Conservation (phyloP, 2,329 filamentous ascomycete species). For the Penicillium sp. region DNA sequence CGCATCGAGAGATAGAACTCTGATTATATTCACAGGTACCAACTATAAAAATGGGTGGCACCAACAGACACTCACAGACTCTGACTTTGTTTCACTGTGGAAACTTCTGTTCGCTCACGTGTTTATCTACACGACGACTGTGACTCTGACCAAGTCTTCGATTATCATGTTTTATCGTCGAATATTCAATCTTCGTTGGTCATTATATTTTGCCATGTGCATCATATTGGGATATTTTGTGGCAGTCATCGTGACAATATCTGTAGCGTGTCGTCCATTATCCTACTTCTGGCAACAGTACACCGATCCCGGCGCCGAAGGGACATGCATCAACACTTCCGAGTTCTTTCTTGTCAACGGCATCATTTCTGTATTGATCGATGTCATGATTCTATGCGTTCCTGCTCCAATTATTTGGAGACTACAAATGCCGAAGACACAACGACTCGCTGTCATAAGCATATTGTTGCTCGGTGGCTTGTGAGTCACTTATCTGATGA, state of each 20-base stretch:
- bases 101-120: constrained; percentile 35
- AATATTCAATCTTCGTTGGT: constrained; percentile 32
- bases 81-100: constrained; percentile 8
- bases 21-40: background rate
- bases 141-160: constrained; percentile 34
- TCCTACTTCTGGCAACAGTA: constrained; percentile 6
- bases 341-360: constrained; percentile 30
- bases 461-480: constrained; percentile 36
- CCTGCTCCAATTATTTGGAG: constrained; percentile 33
- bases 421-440: constrained; percentile 31
- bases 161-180: constrained; percentile 37
- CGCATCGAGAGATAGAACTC: background rate
- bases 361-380: constrained; percentile 31
- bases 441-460: constrained; percentile 31
- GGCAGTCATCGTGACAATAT: constrained; percentile 17
- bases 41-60: constrained; percentile 19
- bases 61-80: constrained; percentile 10
- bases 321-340: constrained; percentile 29
- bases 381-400: constrained; percentile 33
- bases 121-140: constrained; percentile 31
- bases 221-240: constrained; percentile 30
- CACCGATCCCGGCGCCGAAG: constrained; percentile 7
- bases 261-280: constrained; percentile 1
- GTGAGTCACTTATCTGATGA: constrained; percentile 15
- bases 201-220: constrained; percentile 26